Conservation (phyloP, 2,329 filamentous ascomycete species). For the Zymoseptoria tritici region DNA sequence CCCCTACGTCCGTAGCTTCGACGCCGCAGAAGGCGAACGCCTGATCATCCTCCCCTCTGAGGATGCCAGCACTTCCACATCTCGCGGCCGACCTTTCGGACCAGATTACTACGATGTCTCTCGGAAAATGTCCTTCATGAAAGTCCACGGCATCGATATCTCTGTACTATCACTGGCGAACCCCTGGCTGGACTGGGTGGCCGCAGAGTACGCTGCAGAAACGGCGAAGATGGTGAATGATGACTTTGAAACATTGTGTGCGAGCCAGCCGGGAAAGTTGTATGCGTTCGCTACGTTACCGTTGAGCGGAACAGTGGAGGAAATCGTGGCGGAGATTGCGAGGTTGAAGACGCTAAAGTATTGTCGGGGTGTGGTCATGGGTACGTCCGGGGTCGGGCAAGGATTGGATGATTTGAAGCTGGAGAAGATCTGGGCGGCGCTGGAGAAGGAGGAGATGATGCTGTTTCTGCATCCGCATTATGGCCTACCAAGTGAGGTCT, state of each 20-base stretch:
- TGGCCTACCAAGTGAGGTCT: slow-evolving; percentile 72
- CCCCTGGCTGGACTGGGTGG: slow-evolving; percentile 85
- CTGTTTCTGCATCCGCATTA: slow-evolving; percentile 91
- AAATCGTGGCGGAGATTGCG: slow-evolving; percentile 58
- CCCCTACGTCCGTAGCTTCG: slow-evolving; percentile 63
- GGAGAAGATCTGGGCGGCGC: slow-evolving; percentile 62
- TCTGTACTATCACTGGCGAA: slow-evolving; percentile 87
- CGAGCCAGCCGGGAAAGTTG: slow-evolving; percentile 56
- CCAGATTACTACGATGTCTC: slow-evolving; percentile 72
- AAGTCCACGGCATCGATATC: slow-evolving; percentile 69
- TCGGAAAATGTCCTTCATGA: slow-evolving; percentile 82
- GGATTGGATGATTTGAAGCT: slow-evolving; percentile 73
- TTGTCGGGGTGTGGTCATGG: slow-evolving; percentile 80
- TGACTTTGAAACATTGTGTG: slow-evolving; percentile 68
- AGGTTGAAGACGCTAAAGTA: slow-evolving; percentile 55
- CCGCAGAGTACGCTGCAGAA: slow-evolving; percentile 50
- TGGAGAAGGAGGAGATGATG: slow-evolving; percentile 57
- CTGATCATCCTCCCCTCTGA: slow-evolving; percentile 38
- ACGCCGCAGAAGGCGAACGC: slow-evolving; percentile 48
- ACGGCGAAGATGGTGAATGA: slow-evolving; percentile 66
- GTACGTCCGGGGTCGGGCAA: slow-evolving; percentile 70
- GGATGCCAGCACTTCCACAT: slow-evolving; percentile 24
- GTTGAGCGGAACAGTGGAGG: slow-evolving; percentile 56
- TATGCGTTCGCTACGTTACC: slow-evolving; percentile 81
- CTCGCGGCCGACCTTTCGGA: slow-evolving; percentile 72